Conservation (phyloP, 495 filamentous ascomycete genomes). For the Pseudevernia furfuracea region DNA sequence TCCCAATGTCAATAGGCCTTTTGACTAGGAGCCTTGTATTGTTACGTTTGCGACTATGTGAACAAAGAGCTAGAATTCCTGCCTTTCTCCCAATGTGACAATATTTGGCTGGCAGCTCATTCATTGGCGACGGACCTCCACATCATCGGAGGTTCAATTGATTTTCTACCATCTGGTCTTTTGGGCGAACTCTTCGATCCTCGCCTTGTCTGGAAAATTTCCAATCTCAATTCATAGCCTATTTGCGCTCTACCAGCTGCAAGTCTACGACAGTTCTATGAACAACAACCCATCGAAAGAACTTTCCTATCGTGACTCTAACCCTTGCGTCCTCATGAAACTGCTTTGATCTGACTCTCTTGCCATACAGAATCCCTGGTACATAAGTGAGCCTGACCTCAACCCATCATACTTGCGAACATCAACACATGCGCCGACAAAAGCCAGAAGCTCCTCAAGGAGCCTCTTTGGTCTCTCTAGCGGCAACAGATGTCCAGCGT, state of each 20-base stretch:
- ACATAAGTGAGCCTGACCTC: neutral
- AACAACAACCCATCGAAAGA: neutral
- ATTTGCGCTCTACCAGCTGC: neutral
- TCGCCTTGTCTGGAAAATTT: neutral
- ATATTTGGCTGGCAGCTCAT: neutral
- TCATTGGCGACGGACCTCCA: neutral
- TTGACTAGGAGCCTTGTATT: too few relatives aligned
- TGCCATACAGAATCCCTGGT: neutral
- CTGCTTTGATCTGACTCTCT: neutral
- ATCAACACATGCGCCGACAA: neutral
- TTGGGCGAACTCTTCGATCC: neutral
- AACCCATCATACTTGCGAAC: neutral
- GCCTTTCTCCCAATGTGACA: neutral
- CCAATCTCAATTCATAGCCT: neutral
- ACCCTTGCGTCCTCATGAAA: neutral
- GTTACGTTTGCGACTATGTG: neutral
- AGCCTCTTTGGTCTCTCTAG: neutral
- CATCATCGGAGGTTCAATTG: too few relatives aligned
- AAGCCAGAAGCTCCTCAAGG: neutral
- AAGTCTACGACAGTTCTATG: neutral
- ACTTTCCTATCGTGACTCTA: neutral
- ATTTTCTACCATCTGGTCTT: neutral
- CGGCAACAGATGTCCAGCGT: conserved; percentile 1
- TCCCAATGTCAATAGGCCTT: too few relatives aligned
- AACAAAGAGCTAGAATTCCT: neutral